Base-by-base conservation (phyloP, 768 basidiomycete genomes). In the Mycena rebaudengoi region DNA sequence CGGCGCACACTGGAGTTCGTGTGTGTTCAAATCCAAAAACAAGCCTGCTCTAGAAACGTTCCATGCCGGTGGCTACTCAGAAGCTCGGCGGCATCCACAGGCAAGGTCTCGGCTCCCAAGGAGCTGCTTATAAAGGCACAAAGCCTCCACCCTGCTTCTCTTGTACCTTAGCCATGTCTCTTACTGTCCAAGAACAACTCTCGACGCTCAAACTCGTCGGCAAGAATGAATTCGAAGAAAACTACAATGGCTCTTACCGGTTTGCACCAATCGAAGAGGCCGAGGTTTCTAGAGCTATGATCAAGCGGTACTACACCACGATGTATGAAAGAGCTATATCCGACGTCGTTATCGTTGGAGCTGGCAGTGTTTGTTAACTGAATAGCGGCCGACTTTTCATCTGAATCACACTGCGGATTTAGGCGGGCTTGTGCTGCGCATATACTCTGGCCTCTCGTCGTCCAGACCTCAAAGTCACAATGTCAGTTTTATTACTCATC, bases 181-280 rank as follows among this genome's bases (percentile, higher is more conserved):
- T 53, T 39, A 60, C 68, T 3, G 26, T 69, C 18, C 35, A 67
- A 59, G 49, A 56, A 56, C 43, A 57, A 8, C 39, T 28, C 39
- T 39, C 50, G 4, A 59, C 51, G 6, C 30, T 62, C 11, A 45
- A 41, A 12, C 45, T 64, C 39, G 58, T 60, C 18, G 62, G 66
- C 30, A 67, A 67, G 53, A 25, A 30, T 10, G 62, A 63, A 21
- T 39, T 53, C 32, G 41, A 40, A 16, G 66, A 67, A n/a, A 59
- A 64, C 20, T 68, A 64, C 16, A 32, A 59, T 41, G 66, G 66
- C n/a, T 52, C 66, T 4, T 64, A 72, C 66, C 54, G 81, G 30
- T 91, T 91, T 61, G 90, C 90, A 2, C 90, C 90, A 3, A 90
- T 91, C 59, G 83, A 89, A 69, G 91, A 92, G 76, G 88, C 90